Evolutionary conservation across 257 asterid species (phyloP).

Genomic region (Orobanche coerulescens): DNA sequence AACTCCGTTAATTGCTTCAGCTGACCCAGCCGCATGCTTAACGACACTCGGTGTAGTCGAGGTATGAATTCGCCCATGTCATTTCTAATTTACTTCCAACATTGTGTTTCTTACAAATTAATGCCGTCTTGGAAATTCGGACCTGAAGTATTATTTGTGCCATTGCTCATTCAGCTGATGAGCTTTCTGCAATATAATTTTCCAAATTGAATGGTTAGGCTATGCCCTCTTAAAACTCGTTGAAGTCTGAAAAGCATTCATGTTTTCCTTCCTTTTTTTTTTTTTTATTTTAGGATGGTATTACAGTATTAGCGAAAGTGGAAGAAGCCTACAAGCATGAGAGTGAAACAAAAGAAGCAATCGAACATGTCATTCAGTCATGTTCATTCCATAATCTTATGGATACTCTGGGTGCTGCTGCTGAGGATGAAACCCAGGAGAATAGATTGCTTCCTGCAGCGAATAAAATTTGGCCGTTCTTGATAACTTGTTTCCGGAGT

Average conservation of each 20-base stretch:
- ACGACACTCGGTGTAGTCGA: slow-evolving; percentile 64
- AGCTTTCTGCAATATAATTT: neutral
- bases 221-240: neutral
- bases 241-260: neutral
- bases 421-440: slow-evolving; percentile 70
- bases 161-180: slow-evolving; percentile 7
- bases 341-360: slow-evolving; percentile 56
- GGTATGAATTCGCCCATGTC: slow-evolving; percentile 31
- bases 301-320: slow-evolving; percentile 56
- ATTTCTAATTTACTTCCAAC: neutral
- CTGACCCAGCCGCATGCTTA: slow-evolving; percentile 59
- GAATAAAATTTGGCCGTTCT: slow-evolving; percentile 95
- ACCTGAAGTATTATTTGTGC: neutral
- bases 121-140: neutral
- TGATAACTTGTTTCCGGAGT: slow-evolving; percentile 68
- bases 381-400: slow-evolving; percentile 47
- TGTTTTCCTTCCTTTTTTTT: neutral
- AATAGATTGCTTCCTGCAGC: slow-evolving; percentile 87
- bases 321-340: slow-evolving; percentile 85
- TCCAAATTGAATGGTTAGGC: neutral
- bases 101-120: neutral
- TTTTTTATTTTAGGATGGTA: slow-evolving; percentile 53
- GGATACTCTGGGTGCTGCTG: slow-evolving; percentile 58
- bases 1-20: slow-evolving; percentile 78
- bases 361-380: slow-evolving; percentile 39